phyloP scores from a whole-genome alignment of 176 grass and related monocot species.

The sorghum (Sorghum bicolor) region Sorghum_bicolor_NCBIv3 NC_012875.2:56237001-56237500 shows the following conservation, averaged over 20 bases:
- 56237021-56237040: slow-evolving; percentile 68
- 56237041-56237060: slow-evolving; percentile 28
- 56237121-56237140: slow-evolving; percentile 58
- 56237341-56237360: slow-evolving; percentile 80
- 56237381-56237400: slow-evolving; percentile 60
- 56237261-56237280: slow-evolving; percentile 72
- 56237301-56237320: slow-evolving; percentile 90
- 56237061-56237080: neutral
- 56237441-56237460: slow-evolving; percentile 76
- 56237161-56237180: slow-evolving; percentile 83
- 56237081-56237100: neutral
- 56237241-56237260: slow-evolving; percentile 73
- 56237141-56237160: slow-evolving; percentile 71
- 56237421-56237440: slow-evolving; percentile 90
- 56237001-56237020: slow-evolving; percentile 77
- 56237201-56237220: slow-evolving; percentile 72
- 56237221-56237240: slow-evolving; percentile 73
- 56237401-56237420: slow-evolving; percentile 84
- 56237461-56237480: slow-evolving; percentile 37
- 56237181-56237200: slow-evolving; percentile 87
- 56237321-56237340: slow-evolving; percentile 66
- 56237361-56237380: slow-evolving; percentile 78
- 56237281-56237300: slow-evolving; percentile 85
- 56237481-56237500: too few relatives aligned
- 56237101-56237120: neutral